These are phyloP conservation scores for Aspergillus indologenus DNA, from an alignment of 495 filamentous ascomycete species.

Conservation along the genomic window DNA sequence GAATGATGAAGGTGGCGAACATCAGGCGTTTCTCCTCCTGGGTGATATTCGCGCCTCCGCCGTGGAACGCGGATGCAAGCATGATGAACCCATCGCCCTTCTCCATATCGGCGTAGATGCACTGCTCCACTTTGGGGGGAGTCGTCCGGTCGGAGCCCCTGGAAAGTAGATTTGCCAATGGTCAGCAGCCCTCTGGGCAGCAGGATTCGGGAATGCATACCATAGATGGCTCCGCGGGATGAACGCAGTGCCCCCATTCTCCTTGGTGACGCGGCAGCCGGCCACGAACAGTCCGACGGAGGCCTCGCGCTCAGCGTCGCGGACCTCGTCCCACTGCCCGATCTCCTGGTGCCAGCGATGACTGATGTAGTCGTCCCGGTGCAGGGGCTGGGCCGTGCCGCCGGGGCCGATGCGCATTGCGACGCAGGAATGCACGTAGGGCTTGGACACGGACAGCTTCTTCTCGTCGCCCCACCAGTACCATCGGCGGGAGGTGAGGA, in stretches of 20 bases:
- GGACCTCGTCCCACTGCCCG: slow-evolving; percentile 14
- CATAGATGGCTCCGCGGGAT: slow-evolving; percentile 45
- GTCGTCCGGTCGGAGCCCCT: slow-evolving; percentile 4
- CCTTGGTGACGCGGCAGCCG: slow-evolving; percentile 27
- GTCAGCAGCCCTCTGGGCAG: not conserved
- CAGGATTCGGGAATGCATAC: slow-evolving; percentile 12
- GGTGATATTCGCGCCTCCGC: slow-evolving; percentile 32
- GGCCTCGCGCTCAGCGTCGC: slow-evolving; percentile 25
- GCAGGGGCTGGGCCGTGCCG: slow-evolving; percentile 29
- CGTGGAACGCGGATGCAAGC: slow-evolving; percentile 37
- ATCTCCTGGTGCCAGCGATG: slow-evolving; percentile 20
- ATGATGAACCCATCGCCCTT: slow-evolving; percentile 38
- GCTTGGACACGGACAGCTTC: slow-evolving; percentile 22
- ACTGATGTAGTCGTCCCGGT: slow-evolving; percentile 32
- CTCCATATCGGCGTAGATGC: slow-evolving; percentile 31
- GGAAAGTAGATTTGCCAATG: not conserved
- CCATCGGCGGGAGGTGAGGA: slow-evolving; percentile 24
- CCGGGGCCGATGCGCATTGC: slow-evolving; percentile 32
- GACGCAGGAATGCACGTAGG: slow-evolving; percentile 26
- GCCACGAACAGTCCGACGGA: slow-evolving; percentile 34
- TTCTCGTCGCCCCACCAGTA: slow-evolving; percentile 24
- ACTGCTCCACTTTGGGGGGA: slow-evolving; percentile 17
- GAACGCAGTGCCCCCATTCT: slow-evolving; percentile 44
- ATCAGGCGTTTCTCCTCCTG: slow-evolving; percentile 21
- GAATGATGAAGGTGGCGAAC: slow-evolving; percentile 31